Conservation (phyloP, 2,329 filamentous ascomycete genomes). For the Fusarium tricinctum region DNA sequence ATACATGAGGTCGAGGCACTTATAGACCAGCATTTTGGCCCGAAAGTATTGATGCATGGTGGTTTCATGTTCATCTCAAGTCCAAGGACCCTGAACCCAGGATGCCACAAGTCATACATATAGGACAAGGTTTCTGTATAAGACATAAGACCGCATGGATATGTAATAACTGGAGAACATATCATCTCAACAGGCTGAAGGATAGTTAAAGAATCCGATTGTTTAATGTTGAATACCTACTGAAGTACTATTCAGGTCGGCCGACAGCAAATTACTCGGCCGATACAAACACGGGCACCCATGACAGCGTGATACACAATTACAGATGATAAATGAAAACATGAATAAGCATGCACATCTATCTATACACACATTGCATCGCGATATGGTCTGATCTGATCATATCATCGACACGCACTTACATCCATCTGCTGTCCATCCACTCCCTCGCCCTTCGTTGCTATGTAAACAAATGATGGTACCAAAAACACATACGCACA, state of each 20-base stretch:
- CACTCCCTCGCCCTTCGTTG: not conserved
- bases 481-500: not conserved
- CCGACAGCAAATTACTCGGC: not conserved
- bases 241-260: not conserved
- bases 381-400: not conserved
- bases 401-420: not conserved
- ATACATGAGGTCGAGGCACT: not conserved
- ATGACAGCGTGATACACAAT: not conserved
- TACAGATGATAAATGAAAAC: not conserved
- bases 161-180: not conserved
- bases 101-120: not conserved
- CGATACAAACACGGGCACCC: not conserved
- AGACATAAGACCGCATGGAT: not conserved
- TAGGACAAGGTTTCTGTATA: not conserved
- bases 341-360: not conserved
- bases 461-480: constrained; percentile 5
- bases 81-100: not conserved
- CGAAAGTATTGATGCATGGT: not conserved
- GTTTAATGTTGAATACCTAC: not conserved
- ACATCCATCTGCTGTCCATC: not conserved
- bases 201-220: not conserved
- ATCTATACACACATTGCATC: not conserved
- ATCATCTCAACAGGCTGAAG: not conserved
- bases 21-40: not conserved
- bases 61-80: not conserved